These are phyloP conservation scores for Zarea fungicola DNA, from an alignment of 2,329 filamentous ascomycete genomes.

Conservation along the genomic window DNA sequence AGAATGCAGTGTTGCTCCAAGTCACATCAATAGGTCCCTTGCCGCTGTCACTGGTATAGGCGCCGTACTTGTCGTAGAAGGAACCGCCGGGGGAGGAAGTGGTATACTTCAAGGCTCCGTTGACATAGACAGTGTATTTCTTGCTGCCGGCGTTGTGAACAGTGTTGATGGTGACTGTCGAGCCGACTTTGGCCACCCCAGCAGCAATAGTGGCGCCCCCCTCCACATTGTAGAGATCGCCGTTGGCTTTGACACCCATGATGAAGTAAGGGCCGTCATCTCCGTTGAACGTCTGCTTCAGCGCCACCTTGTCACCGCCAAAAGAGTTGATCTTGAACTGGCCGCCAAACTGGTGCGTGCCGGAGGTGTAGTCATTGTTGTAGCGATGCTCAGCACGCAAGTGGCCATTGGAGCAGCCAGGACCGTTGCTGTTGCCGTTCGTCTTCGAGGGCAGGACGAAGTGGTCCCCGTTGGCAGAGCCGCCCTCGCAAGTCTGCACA, in stretches of 20 bases:
- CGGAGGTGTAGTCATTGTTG: conserved; percentile 1
- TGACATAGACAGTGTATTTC: conserved; percentile 19
- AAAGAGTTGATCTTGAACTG: conserved; percentile 19
- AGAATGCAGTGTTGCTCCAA: background rate
- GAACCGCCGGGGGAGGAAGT: background rate
- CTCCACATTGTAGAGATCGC: conserved; percentile 18
- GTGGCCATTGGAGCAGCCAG: conserved; percentile 3
- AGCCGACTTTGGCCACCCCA: conserved; percentile 15
- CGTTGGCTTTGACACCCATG: conserved; percentile 15
- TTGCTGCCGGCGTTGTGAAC: conserved; percentile 18
- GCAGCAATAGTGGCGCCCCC: conserved; percentile 16
- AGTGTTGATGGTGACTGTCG: conserved; percentile 20
- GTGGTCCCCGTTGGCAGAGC: background rate
- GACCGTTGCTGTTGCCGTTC: background rate
- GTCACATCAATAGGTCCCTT: background rate
- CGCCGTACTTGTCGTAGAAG: conserved; percentile 4
- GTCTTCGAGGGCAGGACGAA: background rate
- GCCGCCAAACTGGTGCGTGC: conserved; percentile 3
- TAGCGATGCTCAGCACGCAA: conserved; percentile 5
- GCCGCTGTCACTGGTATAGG: background rate
- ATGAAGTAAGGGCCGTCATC: conserved; percentile 18
- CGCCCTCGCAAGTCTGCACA: background rate
- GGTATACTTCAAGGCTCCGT: conserved; percentile 14
- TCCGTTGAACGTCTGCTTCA: conserved; percentile 22
- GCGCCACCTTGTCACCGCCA: conserved; percentile 16